These are phyloP conservation scores for Starmerella asiatica DNA, from an alignment of 805 yeast genomes.

Conservation along the genomic window DNA sequence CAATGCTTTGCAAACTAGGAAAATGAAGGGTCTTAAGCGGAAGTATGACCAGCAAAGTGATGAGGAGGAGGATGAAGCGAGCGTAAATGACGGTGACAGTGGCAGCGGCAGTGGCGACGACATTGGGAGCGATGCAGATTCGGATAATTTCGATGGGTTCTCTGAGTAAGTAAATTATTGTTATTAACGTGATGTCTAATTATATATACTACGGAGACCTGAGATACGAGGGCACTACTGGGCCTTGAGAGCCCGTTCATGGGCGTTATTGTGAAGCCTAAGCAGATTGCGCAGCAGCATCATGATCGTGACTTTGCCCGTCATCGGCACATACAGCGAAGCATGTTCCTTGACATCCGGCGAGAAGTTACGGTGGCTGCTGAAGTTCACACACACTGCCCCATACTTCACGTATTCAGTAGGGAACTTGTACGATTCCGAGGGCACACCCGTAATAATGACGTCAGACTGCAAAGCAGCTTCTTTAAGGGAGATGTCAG, in stretches of 20 bases:
- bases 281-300: slow-evolving; percentile 84
- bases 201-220: too few relatives aligned
- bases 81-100: slow-evolving; percentile 20
- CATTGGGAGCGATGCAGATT: slow-evolving; percentile 16
- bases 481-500: slow-evolving; percentile 40
- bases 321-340: slow-evolving; percentile 83
- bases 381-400: slow-evolving; percentile 79
- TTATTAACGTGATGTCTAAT: background rate
- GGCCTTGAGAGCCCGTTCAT: slow-evolving; percentile 10
- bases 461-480: slow-evolving; percentile 73
- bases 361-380: slow-evolving; percentile 76
- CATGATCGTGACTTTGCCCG: slow-evolving; percentile 91
- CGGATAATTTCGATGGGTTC: slow-evolving; percentile 12
- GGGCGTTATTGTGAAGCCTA: slow-evolving; percentile 61
- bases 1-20: slow-evolving; percentile 80
- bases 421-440: slow-evolving; percentile 72
- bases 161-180: slow-evolving; percentile 11
- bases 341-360: slow-evolving; percentile 71
- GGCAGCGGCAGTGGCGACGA: slow-evolving; percentile 12
- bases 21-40: slow-evolving; percentile 94
- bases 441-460: slow-evolving; percentile 90
- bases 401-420: slow-evolving; percentile 69
- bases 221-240: too few relatives aligned
- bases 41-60: slow-evolving; percentile 65
- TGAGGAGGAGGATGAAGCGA: slow-evolving; percentile 29